Base-by-base conservation (phyloP, 257 asterid genomes). In the Gentiana macrophylla region DNA sequence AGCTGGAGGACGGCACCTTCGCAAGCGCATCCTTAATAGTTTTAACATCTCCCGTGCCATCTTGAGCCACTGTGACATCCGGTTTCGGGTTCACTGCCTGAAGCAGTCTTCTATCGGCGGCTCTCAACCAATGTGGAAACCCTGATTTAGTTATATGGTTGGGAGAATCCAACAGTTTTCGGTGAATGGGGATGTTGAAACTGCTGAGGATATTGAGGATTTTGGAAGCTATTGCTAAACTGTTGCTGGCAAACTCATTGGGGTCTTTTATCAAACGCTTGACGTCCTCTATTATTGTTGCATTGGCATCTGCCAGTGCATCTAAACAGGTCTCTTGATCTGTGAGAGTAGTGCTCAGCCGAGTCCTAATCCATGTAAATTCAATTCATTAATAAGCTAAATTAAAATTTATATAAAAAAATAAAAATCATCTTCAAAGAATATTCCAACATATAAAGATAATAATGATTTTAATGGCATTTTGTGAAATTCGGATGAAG, bases 261-360 rank as follows among this genome's bases (percentile, higher is more conserved):
- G 97, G 77, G 15, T 83, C 78, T 65, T 61, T 77, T 86, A 79
- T 71, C 37, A 61, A 13, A 41, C 12, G 13, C 58, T 52, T 70
- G 37, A 81, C 69, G 1, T 77, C 83, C 0, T 66, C 69, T 0
- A 64, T 54, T 0, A 79, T 44, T 1, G 91, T 71, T 35, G 84
- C 83, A 46, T 81, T 74, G n/a, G 47, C 74, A 9, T 85, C 97
- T 4, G 56, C 76, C 10, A 89, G 70, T 0, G 95, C 79, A 52
- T 89, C 95, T 45, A 80, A 58, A 50, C 97, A 85, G 46, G 97
- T 89, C 24, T 88, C 97, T 5, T 74, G 82, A 49, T 85, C 79
- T 0, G 95, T 85, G 2, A 89, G 43, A 51, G 68, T 70, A 0
- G 95, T 61, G 75, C 91, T 89, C 60, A 89, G 64, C 95, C 94